Conservation (phyloP, 164 flowering plant species). For the Aristolochia contorta region DNA sequence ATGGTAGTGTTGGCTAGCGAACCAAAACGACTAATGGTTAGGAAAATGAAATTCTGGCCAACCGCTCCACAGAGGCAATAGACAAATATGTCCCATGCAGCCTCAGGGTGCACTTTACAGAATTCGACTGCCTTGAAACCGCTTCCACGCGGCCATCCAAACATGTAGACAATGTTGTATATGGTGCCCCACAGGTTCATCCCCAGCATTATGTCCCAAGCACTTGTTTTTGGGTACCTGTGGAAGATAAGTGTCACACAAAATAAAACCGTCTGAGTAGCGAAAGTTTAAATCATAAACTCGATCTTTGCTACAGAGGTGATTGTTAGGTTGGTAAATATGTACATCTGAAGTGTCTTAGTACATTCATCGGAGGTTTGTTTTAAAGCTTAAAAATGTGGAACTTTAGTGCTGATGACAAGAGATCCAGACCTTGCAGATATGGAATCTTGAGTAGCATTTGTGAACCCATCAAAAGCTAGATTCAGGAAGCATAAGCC, state of each 20-base stretch:
- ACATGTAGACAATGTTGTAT: conserved; percentile 89
- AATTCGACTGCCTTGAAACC: conserved; percentile 77
- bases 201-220: conserved; percentile 98
- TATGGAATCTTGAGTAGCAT: conserved; percentile 94
- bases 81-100: conserved; percentile 89
- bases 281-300: too few relatives aligned
- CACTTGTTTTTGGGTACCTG: conserved; percentile 95
- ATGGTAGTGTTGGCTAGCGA: conserved; percentile 96
- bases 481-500: conserved; percentile 89
- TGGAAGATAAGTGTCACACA: background rate
- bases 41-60: conserved; percentile 95
- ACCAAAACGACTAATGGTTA: conserved; percentile 90
- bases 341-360: background rate
- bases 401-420: too few relatives aligned
- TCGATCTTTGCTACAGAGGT: too few relatives aligned
- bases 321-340: background rate
- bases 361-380: background rate
- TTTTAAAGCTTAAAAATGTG: too few relatives aligned
- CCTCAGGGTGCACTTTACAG: conserved; percentile 92
- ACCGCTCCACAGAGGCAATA: conserved; percentile 95
- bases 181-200: conserved; percentile 99
- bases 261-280: too few relatives aligned
- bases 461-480: conserved; percentile 94
- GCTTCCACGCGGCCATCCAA: conserved; percentile 68
- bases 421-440: conserved; percentile 49